Conservation (phyloP, 768 basidiomycete genomes). For the Boletus rex-veris region DNA sequence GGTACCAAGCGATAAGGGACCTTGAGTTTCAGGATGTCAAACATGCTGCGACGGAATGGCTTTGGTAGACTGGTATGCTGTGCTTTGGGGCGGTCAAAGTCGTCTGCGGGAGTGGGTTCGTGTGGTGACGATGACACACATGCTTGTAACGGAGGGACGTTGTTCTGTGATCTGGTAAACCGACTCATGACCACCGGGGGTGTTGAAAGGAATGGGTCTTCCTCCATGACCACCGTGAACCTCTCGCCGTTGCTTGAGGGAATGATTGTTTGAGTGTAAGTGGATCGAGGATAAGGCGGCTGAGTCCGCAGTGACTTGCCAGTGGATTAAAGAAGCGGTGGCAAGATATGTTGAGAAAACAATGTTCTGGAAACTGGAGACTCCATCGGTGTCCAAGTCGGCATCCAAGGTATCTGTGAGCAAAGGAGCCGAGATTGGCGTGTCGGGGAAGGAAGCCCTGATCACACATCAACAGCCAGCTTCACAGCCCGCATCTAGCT, state of each 20-base stretch:
- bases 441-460: too few species aligned
- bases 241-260: conserved; percentile 23
- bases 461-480: too few species aligned
- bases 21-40: conserved; percentile 21
- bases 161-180: not conserved
- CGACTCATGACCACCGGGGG: not conserved
- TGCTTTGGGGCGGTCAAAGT: not conserved
- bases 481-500: too few species aligned
- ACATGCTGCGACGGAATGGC: conserved; percentile 20
- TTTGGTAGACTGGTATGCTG: conserved; percentile 4
- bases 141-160: conserved; percentile 2
- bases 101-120: not conserved
- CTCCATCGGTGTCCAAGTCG: too few species aligned
- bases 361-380: too few species aligned
- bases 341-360: too few species aligned
- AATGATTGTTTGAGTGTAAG: conserved; percentile 13
- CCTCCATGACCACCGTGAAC: conserved; percentile 19
- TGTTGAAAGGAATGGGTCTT: conserved; percentile 22
- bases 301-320: too few species aligned
- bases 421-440: too few species aligned
- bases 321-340: too few species aligned
- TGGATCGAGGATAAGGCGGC: not conserved
- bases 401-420: too few species aligned
- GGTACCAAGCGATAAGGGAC: not conserved
- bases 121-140: not conserved